A percentile compares a stretch with the other conserved stretches of the same genome.
phyloP scores from a whole-genome alignment of 257 asterid species.

The Solanum lignicaule region DNA sequence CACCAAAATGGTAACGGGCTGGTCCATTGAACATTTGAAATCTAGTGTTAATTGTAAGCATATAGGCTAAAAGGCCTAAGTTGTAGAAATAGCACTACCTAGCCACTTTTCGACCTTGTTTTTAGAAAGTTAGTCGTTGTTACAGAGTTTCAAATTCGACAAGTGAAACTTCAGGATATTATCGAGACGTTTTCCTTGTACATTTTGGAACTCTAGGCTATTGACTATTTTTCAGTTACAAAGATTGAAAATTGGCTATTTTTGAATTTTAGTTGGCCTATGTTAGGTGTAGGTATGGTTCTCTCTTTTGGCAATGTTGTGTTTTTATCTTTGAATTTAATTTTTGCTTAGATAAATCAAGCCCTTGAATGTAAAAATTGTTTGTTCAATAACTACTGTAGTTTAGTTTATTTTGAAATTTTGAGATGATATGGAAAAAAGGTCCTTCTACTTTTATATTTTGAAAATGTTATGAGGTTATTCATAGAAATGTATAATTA shows the following conservation, averaged over 20 bases:
- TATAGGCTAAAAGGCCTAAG: background rate
- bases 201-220: background rate
- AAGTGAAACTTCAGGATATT: background rate
- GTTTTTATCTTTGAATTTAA: background rate
- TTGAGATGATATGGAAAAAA: background rate
- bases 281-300: background rate
- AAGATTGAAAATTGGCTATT: background rate
- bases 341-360: background rate
- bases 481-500: too few relatives aligned
- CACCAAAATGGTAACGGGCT: conserved; percentile 1
- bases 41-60: background rate
- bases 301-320: background rate
- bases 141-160: background rate
- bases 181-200: background rate
- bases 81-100: background rate
- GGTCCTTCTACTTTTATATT: background rate
- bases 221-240: background rate
- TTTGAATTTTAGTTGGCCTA: background rate
- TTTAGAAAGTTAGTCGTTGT: background rate
- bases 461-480: background rate
- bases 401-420: background rate
- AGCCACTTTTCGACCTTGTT: background rate
- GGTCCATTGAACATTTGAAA: background rate
- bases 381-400: background rate
- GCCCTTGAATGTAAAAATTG: background rate